Percentiles rank a stretch among this genome's conserved stretches.
Evolutionary conservation across 805 yeast genomes (phyloP).

Genomic region (Candida namnaoensis): DNA sequence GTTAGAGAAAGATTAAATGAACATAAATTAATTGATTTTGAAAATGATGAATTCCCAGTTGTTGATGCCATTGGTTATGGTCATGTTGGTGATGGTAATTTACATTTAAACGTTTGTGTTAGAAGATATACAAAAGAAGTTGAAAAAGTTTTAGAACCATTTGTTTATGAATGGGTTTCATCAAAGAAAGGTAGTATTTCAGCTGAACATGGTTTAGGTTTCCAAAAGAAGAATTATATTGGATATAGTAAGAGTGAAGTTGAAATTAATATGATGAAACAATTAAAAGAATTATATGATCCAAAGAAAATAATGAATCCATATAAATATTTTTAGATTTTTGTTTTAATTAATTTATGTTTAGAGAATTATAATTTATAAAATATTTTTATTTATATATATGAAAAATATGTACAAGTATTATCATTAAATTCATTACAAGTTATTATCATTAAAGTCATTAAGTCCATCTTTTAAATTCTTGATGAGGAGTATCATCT

Average conservation of each 20-base stretch:
- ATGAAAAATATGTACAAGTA: too few relatives aligned
- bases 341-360: too few relatives aligned
- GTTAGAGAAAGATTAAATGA: conserved; percentile 52
- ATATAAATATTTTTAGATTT: conserved; percentile 83
- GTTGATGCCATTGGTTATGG: conserved; percentile 92
- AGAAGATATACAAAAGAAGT: conserved; percentile 73
- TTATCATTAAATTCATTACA: not conserved
- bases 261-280: conserved; percentile 69
- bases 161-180: conserved; percentile 84
- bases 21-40: conserved; percentile 53
- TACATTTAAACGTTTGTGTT: conserved; percentile 89
- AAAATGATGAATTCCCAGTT: conserved; percentile 65
- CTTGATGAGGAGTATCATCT: too few relatives aligned
- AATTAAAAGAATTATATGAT: conserved; percentile 74
- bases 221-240: conserved; percentile 89
- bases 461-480: too few relatives aligned
- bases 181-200: conserved; percentile 75
- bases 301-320: conserved; percentile 93
- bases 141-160: conserved; percentile 83
- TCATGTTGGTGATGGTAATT: conserved; percentile 96
- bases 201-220: conserved; percentile 97
- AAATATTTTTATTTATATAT: too few relatives aligned
- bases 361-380: conserved; percentile 8
- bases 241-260: conserved; percentile 71
- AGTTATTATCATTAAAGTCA: not conserved